These are phyloP conservation scores for Coniochaeta hoffmannii DNA, from an alignment of 2,329 filamentous ascomycete species.

Conservation along the genomic window DNA sequence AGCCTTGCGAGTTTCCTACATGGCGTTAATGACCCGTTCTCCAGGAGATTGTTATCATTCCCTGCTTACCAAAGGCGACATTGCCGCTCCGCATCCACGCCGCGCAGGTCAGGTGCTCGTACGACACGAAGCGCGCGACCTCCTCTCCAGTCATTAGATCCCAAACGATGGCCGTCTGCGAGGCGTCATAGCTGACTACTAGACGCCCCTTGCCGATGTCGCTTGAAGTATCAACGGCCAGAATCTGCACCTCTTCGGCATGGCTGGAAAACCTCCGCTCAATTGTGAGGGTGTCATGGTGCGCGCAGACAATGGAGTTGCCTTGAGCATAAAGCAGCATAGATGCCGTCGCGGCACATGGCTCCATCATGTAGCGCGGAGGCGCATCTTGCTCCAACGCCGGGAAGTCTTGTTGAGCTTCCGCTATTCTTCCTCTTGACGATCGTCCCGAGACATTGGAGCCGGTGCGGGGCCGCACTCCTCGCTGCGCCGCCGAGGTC, in stretches of 20 bases:
- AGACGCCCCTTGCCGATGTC: slow-evolving; percentile 76
- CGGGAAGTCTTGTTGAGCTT: slow-evolving; percentile 40
- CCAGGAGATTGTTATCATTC: slow-evolving; percentile 9
- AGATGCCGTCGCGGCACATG: slow-evolving; percentile 83
- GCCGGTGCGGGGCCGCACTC: slow-evolving; percentile 52
- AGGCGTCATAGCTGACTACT: slow-evolving; percentile 87
- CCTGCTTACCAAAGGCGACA: slow-evolving; percentile 81
- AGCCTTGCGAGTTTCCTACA: slow-evolving; percentile 82
- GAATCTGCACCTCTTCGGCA: slow-evolving; percentile 71
- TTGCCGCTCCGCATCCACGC: slow-evolving; percentile 97
- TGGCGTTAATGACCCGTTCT: slow-evolving; percentile 14
- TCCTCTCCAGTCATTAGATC: slow-evolving; percentile 89
- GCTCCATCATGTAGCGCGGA: slow-evolving; percentile 67
- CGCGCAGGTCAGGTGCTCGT: slow-evolving; percentile 76
- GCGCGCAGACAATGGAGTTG: slow-evolving; percentile 73
- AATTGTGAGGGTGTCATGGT: slow-evolving; percentile 86
- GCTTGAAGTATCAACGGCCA: slow-evolving; percentile 87
- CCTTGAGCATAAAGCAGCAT: slow-evolving; percentile 87
- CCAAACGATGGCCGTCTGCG: slow-evolving; percentile 93
- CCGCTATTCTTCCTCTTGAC: slow-evolving; percentile 37
- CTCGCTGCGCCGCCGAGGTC: slow-evolving; percentile 45
- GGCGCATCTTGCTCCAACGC: slow-evolving; percentile 41
- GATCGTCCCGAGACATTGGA: slow-evolving; percentile 51
- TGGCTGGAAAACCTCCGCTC: slow-evolving; percentile 82
- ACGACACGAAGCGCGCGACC: slow-evolving; percentile 85